Percentiles rank a stretch among this genome's conserved stretches.
These are phyloP conservation scores for Penicillium rolfsii DNA, from an alignment of 2,329 filamentous ascomycete genomes.

Conservation along the genomic window DNA sequence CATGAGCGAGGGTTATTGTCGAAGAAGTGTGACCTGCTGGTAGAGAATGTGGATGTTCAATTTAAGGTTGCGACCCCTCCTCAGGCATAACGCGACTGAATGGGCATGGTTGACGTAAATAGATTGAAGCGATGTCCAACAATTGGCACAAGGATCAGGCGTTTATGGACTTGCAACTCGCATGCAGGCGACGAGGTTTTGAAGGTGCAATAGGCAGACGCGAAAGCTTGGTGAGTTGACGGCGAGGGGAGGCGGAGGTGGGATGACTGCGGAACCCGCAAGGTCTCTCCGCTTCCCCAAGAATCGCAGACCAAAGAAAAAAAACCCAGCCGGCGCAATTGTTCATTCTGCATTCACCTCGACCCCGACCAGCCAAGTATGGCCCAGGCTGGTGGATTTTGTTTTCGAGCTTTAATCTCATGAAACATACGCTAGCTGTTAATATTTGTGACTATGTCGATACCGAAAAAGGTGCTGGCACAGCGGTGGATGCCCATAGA, in stretches of 20 bases:
- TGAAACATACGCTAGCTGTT: background rate
- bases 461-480: conserved; percentile 6
- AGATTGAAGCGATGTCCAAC: conserved; percentile 18
- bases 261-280: conserved; percentile 20
- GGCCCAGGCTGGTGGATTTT: background rate
- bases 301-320: background rate
- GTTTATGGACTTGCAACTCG: conserved; percentile 18
- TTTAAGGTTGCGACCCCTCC: conserved; percentile 20
- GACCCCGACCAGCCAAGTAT: background rate
- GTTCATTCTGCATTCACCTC: background rate
- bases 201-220: conserved; percentile 10
- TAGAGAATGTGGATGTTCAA: conserved; percentile 10
- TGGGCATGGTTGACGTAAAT: conserved; percentile 21
- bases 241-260: conserved; percentile 12
- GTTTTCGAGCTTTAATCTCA: background rate
- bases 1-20: conserved; percentile 25
- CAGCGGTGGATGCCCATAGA: conserved; percentile 25
- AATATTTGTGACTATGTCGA: conserved; percentile 1
- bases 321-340: background rate
- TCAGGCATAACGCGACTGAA: conserved; percentile 17
- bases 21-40: background rate
- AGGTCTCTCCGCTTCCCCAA: conserved; percentile 20
- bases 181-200: conserved; percentile 29
- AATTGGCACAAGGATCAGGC: conserved; percentile 23
- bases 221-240: conserved; percentile 1